Percentiles rank a stretch among this genome's conserved stretches.
Conservation (phyloP, 208 protist species). For the Lotmaria passim region DNA sequence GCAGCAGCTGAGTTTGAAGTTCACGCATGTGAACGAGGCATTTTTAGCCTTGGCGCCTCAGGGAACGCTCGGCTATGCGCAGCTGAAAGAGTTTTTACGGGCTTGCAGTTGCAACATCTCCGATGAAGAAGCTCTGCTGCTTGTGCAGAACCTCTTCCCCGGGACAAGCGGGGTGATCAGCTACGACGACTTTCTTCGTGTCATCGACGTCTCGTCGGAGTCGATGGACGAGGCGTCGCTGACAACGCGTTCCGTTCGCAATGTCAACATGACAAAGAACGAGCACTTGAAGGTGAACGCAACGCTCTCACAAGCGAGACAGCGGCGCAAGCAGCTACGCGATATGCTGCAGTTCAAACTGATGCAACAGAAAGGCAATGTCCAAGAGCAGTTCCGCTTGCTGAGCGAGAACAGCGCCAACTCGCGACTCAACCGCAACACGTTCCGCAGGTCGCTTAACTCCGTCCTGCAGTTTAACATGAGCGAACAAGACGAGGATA, state of each 20-base stretch:
- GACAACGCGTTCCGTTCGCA: conserved; percentile 63
- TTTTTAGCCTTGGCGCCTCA: conserved; percentile 74
- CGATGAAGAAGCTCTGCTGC: conserved; percentile 80
- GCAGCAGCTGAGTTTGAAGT: conserved; percentile 83
- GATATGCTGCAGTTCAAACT: conserved; percentile 80
- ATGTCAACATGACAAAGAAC: conserved; percentile 67
- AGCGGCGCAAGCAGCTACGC: conserved; percentile 58
- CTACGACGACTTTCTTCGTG: conserved; percentile 78
- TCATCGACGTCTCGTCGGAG: conserved; percentile 69
- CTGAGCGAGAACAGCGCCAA: conserved; percentile 74
- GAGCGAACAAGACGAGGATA: conserved; percentile 71
- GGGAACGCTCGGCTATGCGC: conserved; percentile 77
- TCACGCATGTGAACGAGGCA: conserved; percentile 73
- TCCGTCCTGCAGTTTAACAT: conserved; percentile 88
- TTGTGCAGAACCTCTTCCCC: conserved; percentile 80
- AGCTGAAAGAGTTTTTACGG: conserved; percentile 83
- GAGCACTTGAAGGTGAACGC: conserved; percentile 50
- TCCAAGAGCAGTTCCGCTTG: conserved; percentile 85
- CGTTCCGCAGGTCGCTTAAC: conserved; percentile 78
- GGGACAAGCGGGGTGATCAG: conserved; percentile 67
- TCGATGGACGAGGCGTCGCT: conserved; percentile 77
- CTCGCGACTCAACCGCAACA: conserved; percentile 69
- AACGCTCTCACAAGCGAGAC: conserved; percentile 35
- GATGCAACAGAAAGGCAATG: conserved; percentile 73
- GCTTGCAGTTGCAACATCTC: conserved; percentile 84